phyloP scores from a whole-genome alignment of 768 basidiomycete genomes.

The Phaeotremella fagi region DNA sequence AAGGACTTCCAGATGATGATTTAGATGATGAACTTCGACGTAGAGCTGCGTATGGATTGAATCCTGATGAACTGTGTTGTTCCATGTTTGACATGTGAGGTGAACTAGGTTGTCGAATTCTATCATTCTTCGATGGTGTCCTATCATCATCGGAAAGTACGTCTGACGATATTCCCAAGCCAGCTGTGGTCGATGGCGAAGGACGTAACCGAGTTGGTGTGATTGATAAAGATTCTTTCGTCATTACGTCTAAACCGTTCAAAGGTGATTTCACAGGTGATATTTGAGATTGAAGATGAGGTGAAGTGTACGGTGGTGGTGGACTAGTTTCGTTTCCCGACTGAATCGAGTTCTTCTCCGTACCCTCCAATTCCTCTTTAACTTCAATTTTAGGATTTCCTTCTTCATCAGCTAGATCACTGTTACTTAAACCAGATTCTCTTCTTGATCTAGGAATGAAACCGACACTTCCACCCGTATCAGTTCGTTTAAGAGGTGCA shows the following conservation, averaged over 20 bases:
- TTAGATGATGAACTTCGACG: conserved; percentile 13
- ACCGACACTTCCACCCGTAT: conserved; percentile 10
- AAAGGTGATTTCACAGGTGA: not conserved
- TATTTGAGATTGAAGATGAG: conserved; percentile 12
- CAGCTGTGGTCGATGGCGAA: too few species aligned
- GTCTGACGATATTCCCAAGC: too few species aligned
- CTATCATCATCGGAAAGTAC: too few species aligned
- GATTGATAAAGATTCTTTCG: not conserved
- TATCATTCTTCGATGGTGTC: too few species aligned
- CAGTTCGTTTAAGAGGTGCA: not conserved
- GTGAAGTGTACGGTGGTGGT: conserved; percentile 31
- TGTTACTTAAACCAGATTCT: conserved; percentile 5
- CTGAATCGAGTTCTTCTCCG: not conserved
- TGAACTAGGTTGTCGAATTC: not conserved
- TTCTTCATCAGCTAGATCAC: conserved; percentile 28
- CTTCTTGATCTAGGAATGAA: not conserved
- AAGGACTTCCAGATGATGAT: not conserved
- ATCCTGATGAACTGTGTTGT: conserved; percentile 2
- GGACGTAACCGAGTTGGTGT: too few species aligned
- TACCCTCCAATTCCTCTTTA: not conserved
- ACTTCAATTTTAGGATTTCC: conserved; percentile 8
- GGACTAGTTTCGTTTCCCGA: conserved; percentile 13
- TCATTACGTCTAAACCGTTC: not conserved
- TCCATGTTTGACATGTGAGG: conserved; percentile 17
- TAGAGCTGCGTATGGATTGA: conserved; percentile 23